Base-by-base conservation (phyloP, 108 stramenopile genomes). In the Mayamaea pseudoterrestris region DNA sequence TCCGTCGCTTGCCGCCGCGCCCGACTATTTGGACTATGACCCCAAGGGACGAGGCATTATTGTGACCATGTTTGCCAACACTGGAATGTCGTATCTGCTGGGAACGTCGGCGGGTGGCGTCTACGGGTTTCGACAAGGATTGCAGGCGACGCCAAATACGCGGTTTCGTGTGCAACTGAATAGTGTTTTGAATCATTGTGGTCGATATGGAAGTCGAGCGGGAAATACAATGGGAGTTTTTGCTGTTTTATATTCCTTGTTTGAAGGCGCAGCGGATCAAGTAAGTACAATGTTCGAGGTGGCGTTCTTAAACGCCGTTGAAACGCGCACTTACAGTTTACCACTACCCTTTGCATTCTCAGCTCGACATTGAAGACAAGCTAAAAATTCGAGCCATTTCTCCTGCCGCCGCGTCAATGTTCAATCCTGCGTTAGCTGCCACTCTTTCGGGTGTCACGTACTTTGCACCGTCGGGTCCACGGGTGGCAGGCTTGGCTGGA, bases 1-100 rank as follows among this genome's bases (percentile, higher is more conserved):
- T 1, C 86, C 86, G 1, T 78, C 85, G 6, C 68, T 80, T 36
- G 86, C 81, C 25, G 35, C 28, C 48, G 55, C 47, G 39, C 87
- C 87, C 16, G 87, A 89, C 47, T 89, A 89, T 56, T 55, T 89
- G 44, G 87, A 89, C 35, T 89, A 83, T 41, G 81, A 89, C 45
- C 73, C 68, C 47, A 78, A 83, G 51, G 87, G 81, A 41, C 68
- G 87, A 6, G 87, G 87, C 5, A 23, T 81, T 3, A 55, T 81
- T 24, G 72, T 72, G 6, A 89, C 81, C 53, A 83, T 83, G 80
- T 89, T 83, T 61, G 82, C 87, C 50, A 89, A 89, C 64, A 49
- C 77, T 22, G 87, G 87, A 1, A 53, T 79, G 20, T 66, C 74
- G 40, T 89, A 89, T 47, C 35, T 89, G 36, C 2, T 81, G 17